Percentiles rank a stretch among this genome's conserved stretches.
These are phyloP conservation scores for Arthrobotrys megalospora DNA, from an alignment of 2,329 filamentous ascomycete genomes.

Conservation along the genomic window DNA sequence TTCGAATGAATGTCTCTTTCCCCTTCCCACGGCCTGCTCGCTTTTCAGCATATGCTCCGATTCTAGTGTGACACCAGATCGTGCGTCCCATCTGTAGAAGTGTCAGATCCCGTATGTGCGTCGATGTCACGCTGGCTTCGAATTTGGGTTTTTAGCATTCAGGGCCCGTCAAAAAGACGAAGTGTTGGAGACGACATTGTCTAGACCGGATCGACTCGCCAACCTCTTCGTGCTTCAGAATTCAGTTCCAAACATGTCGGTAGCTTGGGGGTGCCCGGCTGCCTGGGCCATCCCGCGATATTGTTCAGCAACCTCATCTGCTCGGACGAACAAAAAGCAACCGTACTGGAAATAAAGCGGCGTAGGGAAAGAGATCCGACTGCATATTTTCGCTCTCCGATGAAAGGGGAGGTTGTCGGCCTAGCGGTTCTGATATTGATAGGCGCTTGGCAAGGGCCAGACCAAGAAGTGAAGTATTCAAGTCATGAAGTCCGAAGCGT, in stretches of 20 bases:
- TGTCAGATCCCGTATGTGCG: conserved; percentile 38
- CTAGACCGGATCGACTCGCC: conserved; percentile 3
- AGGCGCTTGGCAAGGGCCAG: conserved; percentile 26
- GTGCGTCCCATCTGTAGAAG: conserved; percentile 51
- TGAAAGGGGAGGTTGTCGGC: conserved; percentile 40
- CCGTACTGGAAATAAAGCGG: conserved; percentile 23
- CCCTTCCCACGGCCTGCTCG: conserved; percentile 29
- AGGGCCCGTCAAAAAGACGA: not conserved
- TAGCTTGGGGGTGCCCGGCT: conserved; percentile 1
- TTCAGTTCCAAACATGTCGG: conserved; percentile 15
- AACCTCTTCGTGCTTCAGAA: conserved; percentile 5
- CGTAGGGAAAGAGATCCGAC: conserved; percentile 25
- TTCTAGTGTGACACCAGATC: conserved; percentile 54
- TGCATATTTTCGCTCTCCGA: conserved; percentile 31
- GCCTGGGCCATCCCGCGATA: conserved; percentile 24
- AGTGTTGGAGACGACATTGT: conserved; percentile 6
- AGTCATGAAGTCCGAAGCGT: conserved; percentile 10
- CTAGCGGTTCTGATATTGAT: conserved; percentile 51
- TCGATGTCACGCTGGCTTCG: conserved; percentile 29
- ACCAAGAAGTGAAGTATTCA: not conserved
- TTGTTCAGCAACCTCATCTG: not conserved
- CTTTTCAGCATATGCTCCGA: conserved; percentile 61
- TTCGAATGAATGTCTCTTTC: conserved; percentile 24
- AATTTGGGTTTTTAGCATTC: conserved; percentile 20
- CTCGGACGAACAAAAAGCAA: conserved; percentile 24